Evolutionary conservation across 2,329 filamentous ascomycete genomes (phyloP).

Genomic region (Mycosphaerelloides madeirae): DNA sequence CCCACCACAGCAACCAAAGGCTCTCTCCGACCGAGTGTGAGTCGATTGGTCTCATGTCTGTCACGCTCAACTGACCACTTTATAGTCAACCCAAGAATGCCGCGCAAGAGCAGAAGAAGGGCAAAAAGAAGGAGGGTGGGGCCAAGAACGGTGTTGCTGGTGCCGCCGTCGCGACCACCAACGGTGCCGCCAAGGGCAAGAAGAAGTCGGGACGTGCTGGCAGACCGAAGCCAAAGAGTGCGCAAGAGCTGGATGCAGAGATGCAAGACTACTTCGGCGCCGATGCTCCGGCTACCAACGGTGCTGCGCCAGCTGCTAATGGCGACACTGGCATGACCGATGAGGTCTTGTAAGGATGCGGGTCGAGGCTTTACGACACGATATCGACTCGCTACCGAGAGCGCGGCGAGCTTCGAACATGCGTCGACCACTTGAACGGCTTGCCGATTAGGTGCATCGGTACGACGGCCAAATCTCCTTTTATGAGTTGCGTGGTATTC

Average conservation of each 20-base stretch:
- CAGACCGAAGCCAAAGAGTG: conserved; percentile 76
- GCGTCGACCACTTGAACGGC: too few relatives aligned
- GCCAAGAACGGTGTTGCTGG: conserved; percentile 34
- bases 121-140: conserved; percentile 27
- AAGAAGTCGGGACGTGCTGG: conserved; percentile 57
- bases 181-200: conserved; percentile 43
- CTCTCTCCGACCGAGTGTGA: conserved; percentile 80
- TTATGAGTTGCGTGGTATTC: too few relatives aligned
- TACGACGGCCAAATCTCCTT: too few relatives aligned
- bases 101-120: conserved; percentile 26
- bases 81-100: conserved; percentile 32
- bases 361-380: not conserved
- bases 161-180: conserved; percentile 61
- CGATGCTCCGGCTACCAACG: conserved; percentile 42
- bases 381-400: not conserved
- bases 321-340: conserved; percentile 53
- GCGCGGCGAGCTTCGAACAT: too few relatives aligned
- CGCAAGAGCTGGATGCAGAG: conserved; percentile 91
- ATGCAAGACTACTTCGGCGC: conserved; percentile 90
- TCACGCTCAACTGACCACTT: conserved; percentile 15
- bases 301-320: conserved; percentile 43
- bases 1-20: conserved; percentile 62
- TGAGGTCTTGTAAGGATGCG: conserved; percentile 48
- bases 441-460: too few relatives aligned
- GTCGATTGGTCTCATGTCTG: conserved; percentile 30